A percentile compares a stretch with the other conserved stretches of the same genome.
Evolutionary conservation across 1,284 basidiomycete genomes (phyloP).

Genomic region (Boletus coffeatus): DNA sequence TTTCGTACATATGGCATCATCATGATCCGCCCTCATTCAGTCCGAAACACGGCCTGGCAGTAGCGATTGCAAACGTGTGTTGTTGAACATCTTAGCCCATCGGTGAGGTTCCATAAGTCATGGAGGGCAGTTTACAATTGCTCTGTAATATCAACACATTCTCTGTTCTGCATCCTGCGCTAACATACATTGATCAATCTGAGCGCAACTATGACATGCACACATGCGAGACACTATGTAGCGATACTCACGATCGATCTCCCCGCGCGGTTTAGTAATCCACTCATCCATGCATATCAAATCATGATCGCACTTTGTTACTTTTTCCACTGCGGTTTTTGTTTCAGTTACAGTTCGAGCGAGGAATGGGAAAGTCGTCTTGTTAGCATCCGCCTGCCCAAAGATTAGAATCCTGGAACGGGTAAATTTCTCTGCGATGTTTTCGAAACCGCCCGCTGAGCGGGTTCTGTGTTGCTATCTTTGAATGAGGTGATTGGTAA

Average conservation of each 20-base stretch:
- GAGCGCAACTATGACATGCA: not conserved
- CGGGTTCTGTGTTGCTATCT: not conserved
- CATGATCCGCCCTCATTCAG: not conserved
- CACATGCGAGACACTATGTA: not conserved
- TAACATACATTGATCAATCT: not conserved
- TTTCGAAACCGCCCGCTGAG: not conserved
- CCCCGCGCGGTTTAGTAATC: not conserved
- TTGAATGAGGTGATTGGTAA: not conserved
- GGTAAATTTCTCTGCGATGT: not conserved
- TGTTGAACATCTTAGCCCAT: not conserved
- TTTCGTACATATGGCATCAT: not conserved
- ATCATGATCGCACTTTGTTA: not conserved
- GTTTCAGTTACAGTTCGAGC: not conserved
- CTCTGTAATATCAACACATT: not conserved
- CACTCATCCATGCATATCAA: not conserved
- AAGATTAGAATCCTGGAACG: not conserved
- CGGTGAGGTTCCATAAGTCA: not conserved
- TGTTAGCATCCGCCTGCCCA: not conserved
- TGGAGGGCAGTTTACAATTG: not conserved
- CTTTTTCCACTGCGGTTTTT: not conserved
- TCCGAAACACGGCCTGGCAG: not conserved
- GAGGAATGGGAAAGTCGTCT: not conserved
- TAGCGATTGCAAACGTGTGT: not conserved
- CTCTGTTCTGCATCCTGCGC: not conserved
- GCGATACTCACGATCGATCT: not conserved